Base-by-base conservation (phyloP, 108 stramenopile genomes). In the Cyclotella cryptica region DNA sequence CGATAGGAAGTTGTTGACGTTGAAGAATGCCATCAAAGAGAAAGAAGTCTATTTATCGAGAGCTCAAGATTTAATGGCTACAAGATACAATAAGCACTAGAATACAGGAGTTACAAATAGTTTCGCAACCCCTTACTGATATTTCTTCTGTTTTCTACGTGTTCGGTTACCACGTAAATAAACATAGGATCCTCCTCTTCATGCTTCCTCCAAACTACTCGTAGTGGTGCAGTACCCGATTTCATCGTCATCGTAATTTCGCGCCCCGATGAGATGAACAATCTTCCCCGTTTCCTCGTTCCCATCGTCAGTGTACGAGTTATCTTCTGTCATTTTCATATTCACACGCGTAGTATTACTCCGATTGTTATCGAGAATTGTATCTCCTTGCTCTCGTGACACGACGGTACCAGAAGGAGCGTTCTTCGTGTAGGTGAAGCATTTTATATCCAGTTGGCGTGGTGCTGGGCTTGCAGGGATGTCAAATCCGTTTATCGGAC, bases 1-100 rank as follows among this genome's bases (percentile, higher is more conserved):
- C 0, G 71, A 72, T 13, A 72, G 22, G 21, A 61, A 72, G 47
- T 15, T 72, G 22, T 18, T 49, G 44, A 24, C 71, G 61, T 61
- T 72, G 27, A 61, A 43, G 1, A 62, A 49, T 39, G 5, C 28
- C 3, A 61, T 59, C 10, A 61, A 3, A 17, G 45, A 61, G 54
- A 61, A 60, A 28, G 30, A 61, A 19, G 46, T 60, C 10, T 19
- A 61, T 26, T 30, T 60, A 30, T 49, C 44, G 29, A 72, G 30
- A 61, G 71, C 59, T 1, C 49, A 68, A 14, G 44, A 66, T 45
- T 53, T 68, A 52, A 4, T 68, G 0, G 4, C 11, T 52, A 39
- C 67, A 52, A 52, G 49, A 52, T 68, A 68, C 57, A 27, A 58
- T 45, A 46, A 22, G 43, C 21, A 65, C 3, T 45, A 41, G 29